Evolutionary conservation across 257 asterid species (phyloP), one percentile per base, ranked within the genome.

Genomic region (Asclepias syriaca): DNA sequence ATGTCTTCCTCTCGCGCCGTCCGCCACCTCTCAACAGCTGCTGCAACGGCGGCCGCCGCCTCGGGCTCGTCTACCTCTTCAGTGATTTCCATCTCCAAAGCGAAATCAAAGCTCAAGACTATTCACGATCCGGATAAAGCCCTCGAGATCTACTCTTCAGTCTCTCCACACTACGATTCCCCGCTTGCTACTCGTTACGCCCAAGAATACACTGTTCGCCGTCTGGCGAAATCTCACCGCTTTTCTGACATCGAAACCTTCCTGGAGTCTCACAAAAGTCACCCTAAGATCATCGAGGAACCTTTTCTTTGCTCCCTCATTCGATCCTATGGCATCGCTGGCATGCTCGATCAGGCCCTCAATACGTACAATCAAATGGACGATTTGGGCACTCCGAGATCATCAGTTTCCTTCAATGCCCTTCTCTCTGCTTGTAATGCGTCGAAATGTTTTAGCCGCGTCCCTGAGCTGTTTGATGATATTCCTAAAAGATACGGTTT

Each of bases 211-310:
- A 58, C 94, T 75, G 92, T 91, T 58, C 90, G 84, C 68, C 92
- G 95, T 68, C 98, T 93, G 60, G 89, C 85, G 69, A 89, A 84
- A 72, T 80, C 90, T 53, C 86, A 75, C 57, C 91, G 94, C 65
- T 89, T 86, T 75, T 74, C 88, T 37, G 96, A 93, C 78, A 85
- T 91, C 70, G 84, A 79, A 77, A 66, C 53, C 58, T 83, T 91
- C 77, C 88, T 93, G 63, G 97, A 93, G 39, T 83, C 96, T 46
- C 97, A 87, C 83, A 89, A 93, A 81, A 84, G 81, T 21, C 79
- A 73, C 19, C 85, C 96, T 57, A 82, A 85, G 70, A 86, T 91
- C 75, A 84, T 81, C 40, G 78, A 87, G 3, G 98, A 93, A 70
- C 84, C 86, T 34, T 93, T 85, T 85, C 83, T 93, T 55, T 77